Evolutionary conservation across 164 flowering plant genomes (phyloP), one percentile per base, ranked within the genome.

Genomic region (Stephania yunnanensis): DNA sequence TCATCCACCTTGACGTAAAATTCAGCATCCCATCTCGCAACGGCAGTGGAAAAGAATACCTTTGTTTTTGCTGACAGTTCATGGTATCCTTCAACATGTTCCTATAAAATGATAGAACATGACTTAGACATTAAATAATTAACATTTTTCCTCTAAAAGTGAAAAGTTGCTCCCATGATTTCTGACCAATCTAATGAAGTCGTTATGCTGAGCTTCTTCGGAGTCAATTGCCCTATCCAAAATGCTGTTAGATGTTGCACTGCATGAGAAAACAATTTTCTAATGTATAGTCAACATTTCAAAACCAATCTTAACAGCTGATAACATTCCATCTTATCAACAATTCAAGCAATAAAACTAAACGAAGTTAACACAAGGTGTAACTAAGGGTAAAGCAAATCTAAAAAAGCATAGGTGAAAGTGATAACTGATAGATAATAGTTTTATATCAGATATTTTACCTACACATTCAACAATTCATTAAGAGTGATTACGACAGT

Each of bases 11-110:
- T 95, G 77, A 95, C 82, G 81, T 88, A 95, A 82, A 86, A 95
- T 68, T 95, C 94, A 68, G 99, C 97, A 86, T 95, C 97, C 99
- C 99, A 95, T 80, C 74, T 86, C 50, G 97, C 90, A 77, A 92
- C 89, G 64, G 97, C 99, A 73, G 97, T 88, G 74, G 98, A 75
- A 79, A 95, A 93, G 85, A 89, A 95, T 46, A 74, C 88, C 81
- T 93, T 95, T 70, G 99, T 95, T 83, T 95, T 93, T 46, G 99
- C 97, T 68, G 99, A 92, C 73, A 95, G 78, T 79, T 93, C 97
- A 83, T 93, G 97, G 79, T 95, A 93, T 68, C 98, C 98, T 84
- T 93, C 98, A 70, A 95, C 84, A 75, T 95, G 99, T 53, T 95
- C 92, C 99, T 93, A 70, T 77, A 83, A 74, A 61, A 78, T 22